These are phyloP conservation scores for Vitis riparia DNA, from an alignment of 164 flowering plant species.

Conservation along the genomic window DNA sequence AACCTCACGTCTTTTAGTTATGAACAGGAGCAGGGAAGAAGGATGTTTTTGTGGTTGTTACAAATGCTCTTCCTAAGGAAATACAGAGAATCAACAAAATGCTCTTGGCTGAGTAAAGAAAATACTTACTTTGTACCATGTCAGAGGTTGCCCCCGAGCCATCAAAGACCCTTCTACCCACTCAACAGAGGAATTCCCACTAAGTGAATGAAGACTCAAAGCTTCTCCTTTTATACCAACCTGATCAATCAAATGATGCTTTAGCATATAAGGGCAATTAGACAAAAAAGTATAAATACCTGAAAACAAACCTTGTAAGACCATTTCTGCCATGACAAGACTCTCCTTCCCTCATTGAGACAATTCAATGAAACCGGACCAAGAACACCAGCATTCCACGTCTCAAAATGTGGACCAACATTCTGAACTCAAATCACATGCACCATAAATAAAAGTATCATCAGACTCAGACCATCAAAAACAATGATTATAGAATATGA, in stretches of 20 bases:
- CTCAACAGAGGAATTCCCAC: constrained; percentile 77
- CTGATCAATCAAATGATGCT: constrained; percentile 34
- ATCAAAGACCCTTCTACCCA: constrained; percentile 67
- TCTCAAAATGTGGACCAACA: constrained; percentile 85
- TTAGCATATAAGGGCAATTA: neutral
- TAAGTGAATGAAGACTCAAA: constrained; percentile 66
- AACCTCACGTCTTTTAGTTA: too few species aligned
- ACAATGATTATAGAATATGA: neutral
- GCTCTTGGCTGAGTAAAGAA: neutral
- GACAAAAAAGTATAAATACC: neutral
- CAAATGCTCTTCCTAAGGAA: neutral
- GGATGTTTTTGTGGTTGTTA: too few species aligned
- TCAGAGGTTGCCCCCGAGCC: constrained; percentile 61
- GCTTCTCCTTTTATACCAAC: constrained; percentile 86
- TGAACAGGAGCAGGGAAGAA: too few species aligned
- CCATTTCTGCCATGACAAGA: constrained; percentile 89
- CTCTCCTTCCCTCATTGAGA: constrained; percentile 82
- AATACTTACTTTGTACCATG: constrained; percentile 82
- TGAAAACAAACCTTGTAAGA: constrained; percentile 69
- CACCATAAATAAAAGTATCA: neutral
- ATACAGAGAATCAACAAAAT: neutral
- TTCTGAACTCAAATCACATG: constrained; percentile 48
- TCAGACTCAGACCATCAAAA: constrained; percentile 1
- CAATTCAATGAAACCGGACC: constrained; percentile 86
- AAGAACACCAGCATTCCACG: constrained; percentile 93